Conservation (phyloP, 202 grass and related monocot genomes). For the Dendrocalamus latiflorus region DNA sequence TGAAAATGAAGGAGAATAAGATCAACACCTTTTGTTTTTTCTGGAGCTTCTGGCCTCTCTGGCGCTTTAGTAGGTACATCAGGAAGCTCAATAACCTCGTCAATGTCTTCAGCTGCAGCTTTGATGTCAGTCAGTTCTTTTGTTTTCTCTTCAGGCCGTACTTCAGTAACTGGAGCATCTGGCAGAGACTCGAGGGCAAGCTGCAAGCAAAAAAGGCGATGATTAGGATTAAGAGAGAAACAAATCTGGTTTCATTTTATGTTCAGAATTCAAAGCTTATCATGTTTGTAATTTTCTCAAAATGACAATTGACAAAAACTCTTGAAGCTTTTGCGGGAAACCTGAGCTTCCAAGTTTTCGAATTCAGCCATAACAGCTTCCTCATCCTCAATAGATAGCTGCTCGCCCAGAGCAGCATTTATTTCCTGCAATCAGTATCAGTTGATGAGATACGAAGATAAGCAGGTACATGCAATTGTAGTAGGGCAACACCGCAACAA, state of each 20-base stretch:
- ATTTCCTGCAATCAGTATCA: conserved; percentile 64
- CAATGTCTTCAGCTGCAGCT: conserved; percentile 39
- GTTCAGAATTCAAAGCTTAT: not conserved
- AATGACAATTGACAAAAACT: conserved; percentile 13
- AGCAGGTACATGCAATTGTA: conserved; percentile 20
- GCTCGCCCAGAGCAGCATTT: conserved; percentile 72
- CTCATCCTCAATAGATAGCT: conserved; percentile 84
- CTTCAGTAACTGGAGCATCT: conserved; percentile 36
- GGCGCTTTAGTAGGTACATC: conserved; percentile 74
- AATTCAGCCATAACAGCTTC: conserved; percentile 96
- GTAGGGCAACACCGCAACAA: conserved; percentile 1
- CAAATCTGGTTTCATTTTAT: conserved; percentile 11
- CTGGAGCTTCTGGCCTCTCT: conserved; percentile 34
- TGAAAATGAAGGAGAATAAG: conserved; percentile 11
- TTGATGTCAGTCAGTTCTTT: conserved; percentile 19
- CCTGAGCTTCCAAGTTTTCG: conserved; percentile 91
- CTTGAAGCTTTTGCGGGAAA: conserved; percentile 27
- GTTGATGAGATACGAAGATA: not conserved
- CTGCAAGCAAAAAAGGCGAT: conserved; percentile 17
- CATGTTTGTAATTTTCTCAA: too few relatives aligned
- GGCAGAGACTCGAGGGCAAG: conserved; percentile 61
- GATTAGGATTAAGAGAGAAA: conserved; percentile 12
- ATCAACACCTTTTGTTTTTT: conserved; percentile 72
- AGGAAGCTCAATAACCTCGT: conserved; percentile 83
- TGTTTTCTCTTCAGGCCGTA: conserved; percentile 31